Percentiles rank a stretch among this genome's conserved stretches.
Evolutionary conservation across 495 filamentous ascomycete genomes (phyloP).

Genomic region (Penicillium macrosclerotiorum): DNA sequence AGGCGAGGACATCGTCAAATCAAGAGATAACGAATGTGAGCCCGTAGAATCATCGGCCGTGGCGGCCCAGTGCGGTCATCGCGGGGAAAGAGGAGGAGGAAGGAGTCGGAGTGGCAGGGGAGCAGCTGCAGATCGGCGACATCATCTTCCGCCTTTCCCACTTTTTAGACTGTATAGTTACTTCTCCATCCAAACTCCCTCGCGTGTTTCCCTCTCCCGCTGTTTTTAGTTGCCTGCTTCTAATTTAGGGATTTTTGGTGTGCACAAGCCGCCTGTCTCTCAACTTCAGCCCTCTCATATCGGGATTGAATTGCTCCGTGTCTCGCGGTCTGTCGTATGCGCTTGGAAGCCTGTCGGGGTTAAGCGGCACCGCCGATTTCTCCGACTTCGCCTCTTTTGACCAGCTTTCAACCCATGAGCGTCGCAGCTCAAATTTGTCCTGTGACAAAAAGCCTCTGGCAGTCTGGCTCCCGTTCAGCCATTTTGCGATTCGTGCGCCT

Average conservation of each 20-base stretch:
- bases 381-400: constrained; percentile 18
- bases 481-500: constrained; percentile 5
- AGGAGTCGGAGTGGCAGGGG: constrained; percentile 16
- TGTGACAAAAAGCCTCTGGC: constrained; percentile 8
- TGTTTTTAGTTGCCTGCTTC: too few relatives aligned
- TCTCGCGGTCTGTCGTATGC: constrained; percentile 7
- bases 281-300: constrained; percentile 1
- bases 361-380: constrained; percentile 25
- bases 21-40: background rate
- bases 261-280: background rate
- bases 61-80: constrained; percentile 28
- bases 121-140: constrained; percentile 14
- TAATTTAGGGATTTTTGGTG: too few relatives aligned
- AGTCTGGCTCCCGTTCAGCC: constrained; percentile 3
- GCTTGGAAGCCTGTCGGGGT: constrained; percentile 19
- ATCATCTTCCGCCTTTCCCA: constrained; percentile 19
- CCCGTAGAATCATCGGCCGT: constrained; percentile 27
- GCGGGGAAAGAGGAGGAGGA: constrained; percentile 14
- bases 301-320: constrained; percentile 1
- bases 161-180: constrained; percentile 5
- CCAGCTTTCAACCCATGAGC: constrained; percentile 15
- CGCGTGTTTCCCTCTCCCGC: background rate
- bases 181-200: background rate
- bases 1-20: constrained; percentile 50
- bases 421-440: constrained; percentile 9